Evolutionary conservation across 331 rosid species (phyloP), one percentile per base, ranked within the genome.

Genomic region (Acacia concinna): DNA sequence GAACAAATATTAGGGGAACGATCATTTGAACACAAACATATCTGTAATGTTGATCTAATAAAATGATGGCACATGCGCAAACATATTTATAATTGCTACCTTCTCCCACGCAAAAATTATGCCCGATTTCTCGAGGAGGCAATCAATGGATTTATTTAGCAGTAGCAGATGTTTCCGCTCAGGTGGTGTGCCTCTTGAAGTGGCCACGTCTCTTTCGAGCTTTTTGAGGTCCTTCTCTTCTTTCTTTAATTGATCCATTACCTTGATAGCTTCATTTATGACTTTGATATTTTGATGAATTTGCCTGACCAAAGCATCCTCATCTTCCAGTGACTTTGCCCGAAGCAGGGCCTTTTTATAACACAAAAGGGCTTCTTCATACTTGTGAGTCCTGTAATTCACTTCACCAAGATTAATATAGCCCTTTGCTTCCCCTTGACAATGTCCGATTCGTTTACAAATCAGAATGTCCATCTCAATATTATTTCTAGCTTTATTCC

Each of bases 391-490:
- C 90, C 88, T 86, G 79, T 87, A 87, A 89, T 90, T 90, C 83
- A 91, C 72, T 75, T 93, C 93, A 56, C 93, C 99, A 21, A 91
- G 90, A 84, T 93, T 95, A 31, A 90, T 87, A 69, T 86, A 95
- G 34, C 98, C 99, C 84, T 93, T 95, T 6, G 98, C 97, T 83
- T 91, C 99, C 79, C 97, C 99, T 86, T 91, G 93, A 71, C 86
- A 27, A 77, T 90, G 99, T 68, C 88, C 92, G 57, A 93, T 93
- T 71, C 83, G 84, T 59, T 89, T 88, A 82, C 99, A 91, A 41
- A 95, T 95, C 46, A 46, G 31, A 44, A 93, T 90, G 72, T 95
- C 99, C 79, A 56, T 90, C 79, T 82, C 87, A 44, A 95, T 89
- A 77, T 95, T 75, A 60, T 82, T 73, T 79, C 56, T 82, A 46